Conservation (phyloP, 306 rosid species). For the Casuarina cunninghamiana region DNA sequence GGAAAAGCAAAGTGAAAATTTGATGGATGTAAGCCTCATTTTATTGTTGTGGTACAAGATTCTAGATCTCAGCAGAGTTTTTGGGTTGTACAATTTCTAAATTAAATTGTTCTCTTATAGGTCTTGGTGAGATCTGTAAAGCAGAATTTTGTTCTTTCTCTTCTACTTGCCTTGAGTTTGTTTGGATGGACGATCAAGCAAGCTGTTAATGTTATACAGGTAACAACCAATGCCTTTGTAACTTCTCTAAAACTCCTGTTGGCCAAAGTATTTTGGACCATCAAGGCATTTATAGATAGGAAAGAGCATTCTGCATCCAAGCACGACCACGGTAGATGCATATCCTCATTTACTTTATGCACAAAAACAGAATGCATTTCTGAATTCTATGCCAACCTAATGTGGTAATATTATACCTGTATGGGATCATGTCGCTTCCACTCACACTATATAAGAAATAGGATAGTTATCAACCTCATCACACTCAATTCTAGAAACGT, state of each 20-base stretch:
- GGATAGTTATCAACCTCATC: not conserved
- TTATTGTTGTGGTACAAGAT: slow-evolving; percentile 10
- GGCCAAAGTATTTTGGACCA: not conserved
- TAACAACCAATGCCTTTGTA: slow-evolving; percentile 11
- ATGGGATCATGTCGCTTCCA: not conserved
- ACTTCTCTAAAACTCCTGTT: slow-evolving; percentile 1
- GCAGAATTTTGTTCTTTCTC: slow-evolving; percentile 48
- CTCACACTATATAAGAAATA: not conserved
- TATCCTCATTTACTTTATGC: not conserved
- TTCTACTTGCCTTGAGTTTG: slow-evolving; percentile 54
- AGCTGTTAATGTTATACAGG: slow-evolving; percentile 84
- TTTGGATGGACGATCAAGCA: slow-evolving; percentile 98
- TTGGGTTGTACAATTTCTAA: slow-evolving; percentile 26
- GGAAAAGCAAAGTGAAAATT: slow-evolving; percentile 58
- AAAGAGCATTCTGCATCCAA: not conserved
- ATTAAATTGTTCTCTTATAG: slow-evolving; percentile 42
- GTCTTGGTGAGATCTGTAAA: slow-evolving; percentile 54
- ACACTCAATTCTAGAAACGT: not conserved
- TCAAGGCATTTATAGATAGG: not conserved
- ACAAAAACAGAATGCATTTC: not conserved
- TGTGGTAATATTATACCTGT: not conserved
- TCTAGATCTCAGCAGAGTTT: slow-evolving; percentile 11
- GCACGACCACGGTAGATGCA: not conserved
- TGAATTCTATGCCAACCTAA: not conserved
- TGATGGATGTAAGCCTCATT: slow-evolving; percentile 62